Evolutionary conservation across 2,329 filamentous ascomycete species (phyloP).

Genomic region (Alternaria gansuensis): DNA sequence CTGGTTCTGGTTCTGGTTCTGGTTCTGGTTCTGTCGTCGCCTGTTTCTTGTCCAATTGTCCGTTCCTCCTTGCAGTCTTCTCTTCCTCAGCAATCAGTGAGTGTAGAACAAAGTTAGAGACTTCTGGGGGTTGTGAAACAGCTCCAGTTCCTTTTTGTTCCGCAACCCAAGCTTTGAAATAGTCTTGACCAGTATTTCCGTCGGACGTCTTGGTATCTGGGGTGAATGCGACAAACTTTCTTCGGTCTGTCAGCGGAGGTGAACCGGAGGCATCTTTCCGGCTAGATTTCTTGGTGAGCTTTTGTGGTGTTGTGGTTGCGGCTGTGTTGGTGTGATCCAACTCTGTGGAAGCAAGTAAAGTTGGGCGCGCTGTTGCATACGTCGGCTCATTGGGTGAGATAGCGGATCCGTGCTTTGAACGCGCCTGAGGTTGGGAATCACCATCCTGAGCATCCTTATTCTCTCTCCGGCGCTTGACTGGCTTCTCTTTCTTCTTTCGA

Average conservation of each 20-base stretch:
- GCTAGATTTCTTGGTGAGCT: constrained; percentile 23
- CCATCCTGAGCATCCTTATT: constrained; percentile 16
- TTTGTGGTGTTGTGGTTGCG: constrained; percentile 30
- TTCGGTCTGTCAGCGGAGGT: constrained; percentile 42
- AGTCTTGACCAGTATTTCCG: constrained; percentile 62
- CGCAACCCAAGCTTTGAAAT: constrained; percentile 61
- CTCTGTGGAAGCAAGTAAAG: constrained; percentile 47
- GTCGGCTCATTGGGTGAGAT: constrained; percentile 36
- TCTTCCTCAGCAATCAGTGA: constrained; percentile 28
- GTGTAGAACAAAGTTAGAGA: constrained; percentile 40
- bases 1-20: constrained; percentile 12
- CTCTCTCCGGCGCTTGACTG: constrained; percentile 31
- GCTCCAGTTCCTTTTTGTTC: constrained; percentile 43
- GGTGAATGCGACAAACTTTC: constrained; percentile 72
- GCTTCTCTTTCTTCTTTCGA: constrained; percentile 45
- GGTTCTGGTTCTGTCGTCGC: constrained; percentile 7
- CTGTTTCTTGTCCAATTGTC: constrained; percentile 31
- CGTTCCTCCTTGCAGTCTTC: constrained; percentile 26
- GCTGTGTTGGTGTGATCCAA: constrained; percentile 25
- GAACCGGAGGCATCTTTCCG: constrained; percentile 35
- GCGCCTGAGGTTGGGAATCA: constrained; percentile 15
- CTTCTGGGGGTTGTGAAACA: constrained; percentile 35
- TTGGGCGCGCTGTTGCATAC: constrained; percentile 22
- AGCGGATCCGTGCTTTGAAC: constrained; percentile 23
- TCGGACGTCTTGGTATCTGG: constrained; percentile 69